Evolutionary conservation across 306 rosid genomes (phyloP).

Genomic region (Dalbergia cultrata): DNA sequence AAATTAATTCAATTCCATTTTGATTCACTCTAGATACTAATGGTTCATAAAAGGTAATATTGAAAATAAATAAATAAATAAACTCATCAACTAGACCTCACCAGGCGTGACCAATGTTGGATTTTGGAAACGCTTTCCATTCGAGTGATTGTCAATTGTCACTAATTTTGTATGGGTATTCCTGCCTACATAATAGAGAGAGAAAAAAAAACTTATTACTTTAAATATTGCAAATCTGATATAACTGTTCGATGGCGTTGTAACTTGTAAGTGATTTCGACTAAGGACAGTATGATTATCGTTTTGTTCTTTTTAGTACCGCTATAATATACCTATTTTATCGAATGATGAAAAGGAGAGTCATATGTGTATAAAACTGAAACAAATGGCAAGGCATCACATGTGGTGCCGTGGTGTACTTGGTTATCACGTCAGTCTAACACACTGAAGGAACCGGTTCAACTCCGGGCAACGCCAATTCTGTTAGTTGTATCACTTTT

Average conservation of each 20-base stretch:
- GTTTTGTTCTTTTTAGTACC: no score
- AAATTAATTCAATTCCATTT: no score
- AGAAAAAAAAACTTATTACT: neutral
- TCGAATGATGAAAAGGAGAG: neutral
- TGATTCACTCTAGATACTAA: no score
- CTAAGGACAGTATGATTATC: no score
- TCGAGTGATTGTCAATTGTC: neutral
- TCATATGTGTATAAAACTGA: neutral
- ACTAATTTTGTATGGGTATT: neutral
- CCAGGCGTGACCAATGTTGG: neutral
- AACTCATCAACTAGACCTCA: neutral
- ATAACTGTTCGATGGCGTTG: neutral
- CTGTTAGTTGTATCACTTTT: neutral
- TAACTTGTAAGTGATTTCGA: neutral
- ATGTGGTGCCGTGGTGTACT: slow-evolving; percentile 54
- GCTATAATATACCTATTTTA: neutral
- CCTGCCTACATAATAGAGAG: no score
- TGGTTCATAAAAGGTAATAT: no score
- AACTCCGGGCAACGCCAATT: slow-evolving; percentile 73
- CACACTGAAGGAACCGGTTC: slow-evolving; percentile 92
- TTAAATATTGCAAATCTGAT: neutral
- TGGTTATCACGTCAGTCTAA: slow-evolving; percentile 66
- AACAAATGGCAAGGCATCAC: accelerated
- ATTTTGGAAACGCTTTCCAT: neutral
- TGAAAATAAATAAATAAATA: no score